These are phyloP conservation scores for Monosporascus sp. DNA, from an alignment of 2,329 filamentous ascomycete species.

Conservation along the genomic window DNA sequence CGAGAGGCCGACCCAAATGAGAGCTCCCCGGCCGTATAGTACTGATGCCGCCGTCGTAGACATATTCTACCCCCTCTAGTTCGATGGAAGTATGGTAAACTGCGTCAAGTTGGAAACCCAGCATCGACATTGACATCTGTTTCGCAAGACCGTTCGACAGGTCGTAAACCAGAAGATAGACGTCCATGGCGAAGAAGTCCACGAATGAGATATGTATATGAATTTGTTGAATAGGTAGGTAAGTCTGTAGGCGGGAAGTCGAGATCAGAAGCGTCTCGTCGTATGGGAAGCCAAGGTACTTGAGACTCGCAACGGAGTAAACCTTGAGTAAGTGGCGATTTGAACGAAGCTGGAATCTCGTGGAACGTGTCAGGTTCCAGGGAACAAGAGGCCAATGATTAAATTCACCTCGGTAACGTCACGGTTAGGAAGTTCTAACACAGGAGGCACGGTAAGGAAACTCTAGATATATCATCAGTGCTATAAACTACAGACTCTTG, in stretches of 20 bases:
- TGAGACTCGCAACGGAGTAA: too few relatives aligned
- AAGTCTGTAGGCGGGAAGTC: not conserved
- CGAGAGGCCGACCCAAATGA: constrained; percentile 80
- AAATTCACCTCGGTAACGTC: too few relatives aligned
- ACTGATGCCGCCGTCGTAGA: constrained; percentile 85
- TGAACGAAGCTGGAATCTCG: too few relatives aligned
- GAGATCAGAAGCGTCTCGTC: not conserved
- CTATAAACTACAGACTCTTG: not conserved
- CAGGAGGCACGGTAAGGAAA: too few relatives aligned
- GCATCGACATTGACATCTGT: constrained; percentile 47
- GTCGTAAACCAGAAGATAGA: constrained; percentile 74
- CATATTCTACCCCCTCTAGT: constrained; percentile 78
- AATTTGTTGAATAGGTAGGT: too few relatives aligned
- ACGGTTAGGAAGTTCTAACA: too few relatives aligned
- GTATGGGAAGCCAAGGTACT: too few relatives aligned
- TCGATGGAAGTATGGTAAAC: constrained; percentile 94
- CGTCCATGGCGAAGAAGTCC: constrained; percentile 52
- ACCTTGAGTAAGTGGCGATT: too few relatives aligned
- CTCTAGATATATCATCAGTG: too few relatives aligned
- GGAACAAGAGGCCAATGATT: too few relatives aligned
- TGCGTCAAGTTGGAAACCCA: constrained; percentile 70
- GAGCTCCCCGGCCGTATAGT: constrained; percentile 74
- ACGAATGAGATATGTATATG: too few relatives aligned
- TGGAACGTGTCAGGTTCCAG: too few relatives aligned
- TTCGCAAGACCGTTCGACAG: constrained; percentile 59